A percentile compares a stretch with the other conserved stretches of the same genome.
These are phyloP conservation scores for Lotmaria passim DNA, from an alignment of 208 protist genomes.

Conservation along the genomic window DNA sequence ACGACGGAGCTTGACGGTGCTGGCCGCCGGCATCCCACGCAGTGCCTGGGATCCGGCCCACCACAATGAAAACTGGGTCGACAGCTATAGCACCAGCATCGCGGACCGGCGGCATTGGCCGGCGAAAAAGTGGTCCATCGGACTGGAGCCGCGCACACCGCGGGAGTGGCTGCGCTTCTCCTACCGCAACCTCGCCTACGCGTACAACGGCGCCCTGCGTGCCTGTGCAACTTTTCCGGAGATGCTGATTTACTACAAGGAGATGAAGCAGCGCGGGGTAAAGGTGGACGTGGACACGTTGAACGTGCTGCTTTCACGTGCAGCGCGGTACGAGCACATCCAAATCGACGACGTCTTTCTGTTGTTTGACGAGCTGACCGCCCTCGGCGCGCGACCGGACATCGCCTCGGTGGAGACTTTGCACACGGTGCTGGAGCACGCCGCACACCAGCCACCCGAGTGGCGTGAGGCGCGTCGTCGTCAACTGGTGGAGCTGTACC, in stretches of 20 bases:
- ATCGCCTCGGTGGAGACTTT: slow-evolving; percentile 81
- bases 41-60: slow-evolving; percentile 87
- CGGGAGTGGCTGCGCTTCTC: slow-evolving; percentile 83
- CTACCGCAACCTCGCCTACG: slow-evolving; percentile 86
- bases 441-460: slow-evolving; percentile 65
- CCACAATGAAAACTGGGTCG: slow-evolving; percentile 85
- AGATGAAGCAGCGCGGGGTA: slow-evolving; percentile 91
- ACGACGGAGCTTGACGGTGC: slow-evolving; percentile 33
- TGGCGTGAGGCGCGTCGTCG: slow-evolving; percentile 84
- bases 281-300: slow-evolving; percentile 91
- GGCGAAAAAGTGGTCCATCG: slow-evolving; percentile 83
- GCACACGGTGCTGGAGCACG: slow-evolving; percentile 88
- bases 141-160: slow-evolving; percentile 84
- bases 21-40: slow-evolving; percentile 74
- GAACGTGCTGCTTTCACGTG: slow-evolving; percentile 83
- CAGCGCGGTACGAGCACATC: slow-evolving; percentile 83
- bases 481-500: slow-evolving; percentile 86
- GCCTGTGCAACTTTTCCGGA: slow-evolving; percentile 81
- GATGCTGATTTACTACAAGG: slow-evolving; percentile 88
- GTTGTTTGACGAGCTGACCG: slow-evolving; percentile 81
- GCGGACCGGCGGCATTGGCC: slow-evolving; percentile 85
- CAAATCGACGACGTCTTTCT: slow-evolving; percentile 85
- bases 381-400: slow-evolving; percentile 78
- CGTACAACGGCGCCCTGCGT: slow-evolving; percentile 90
- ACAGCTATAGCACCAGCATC: slow-evolving; percentile 80